phyloP scores from a whole-genome alignment of 495 filamentous ascomycete species.

The Staphylotrichum tortipilum region DNA sequence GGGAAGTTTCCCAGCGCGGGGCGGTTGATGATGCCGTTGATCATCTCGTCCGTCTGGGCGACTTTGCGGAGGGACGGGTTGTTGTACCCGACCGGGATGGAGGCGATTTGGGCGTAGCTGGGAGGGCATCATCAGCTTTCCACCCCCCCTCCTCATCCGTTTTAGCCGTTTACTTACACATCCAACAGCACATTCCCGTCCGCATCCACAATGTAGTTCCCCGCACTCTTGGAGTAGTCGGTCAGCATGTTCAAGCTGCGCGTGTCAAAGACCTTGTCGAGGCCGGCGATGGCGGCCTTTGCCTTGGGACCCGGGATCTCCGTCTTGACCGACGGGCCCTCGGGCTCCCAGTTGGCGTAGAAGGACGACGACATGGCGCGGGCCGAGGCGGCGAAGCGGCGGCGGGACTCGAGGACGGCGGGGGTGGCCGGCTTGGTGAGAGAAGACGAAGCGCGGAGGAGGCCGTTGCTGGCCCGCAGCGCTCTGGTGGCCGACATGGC shows the following conservation, averaged over 20 bases:
- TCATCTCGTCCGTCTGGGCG: constrained; percentile 70
- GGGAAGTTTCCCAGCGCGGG: constrained; percentile 97
- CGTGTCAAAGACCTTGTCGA: constrained; percentile 86
- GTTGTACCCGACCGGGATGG: constrained; percentile 95
- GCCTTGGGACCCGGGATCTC: constrained; percentile 78
- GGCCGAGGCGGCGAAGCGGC: constrained; percentile 24
- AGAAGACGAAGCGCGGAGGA: constrained; percentile 3
- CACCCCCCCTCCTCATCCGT: too few species aligned
- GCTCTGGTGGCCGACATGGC: constrained; percentile 11
- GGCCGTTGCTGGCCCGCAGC: constrained; percentile 7
- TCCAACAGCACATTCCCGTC: constrained; percentile 78
- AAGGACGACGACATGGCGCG: constrained; percentile 40
- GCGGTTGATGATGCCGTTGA: constrained; percentile 78
- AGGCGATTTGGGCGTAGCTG: constrained; percentile 91
- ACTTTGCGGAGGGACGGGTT: constrained; percentile 71
- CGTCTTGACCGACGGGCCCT: constrained; percentile 62
- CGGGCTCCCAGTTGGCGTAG: constrained; percentile 64
- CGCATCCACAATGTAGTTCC: constrained; percentile 76
- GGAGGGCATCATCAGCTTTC: too few species aligned
- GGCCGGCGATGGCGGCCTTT: constrained; percentile 48
- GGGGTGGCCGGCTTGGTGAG: background rate
- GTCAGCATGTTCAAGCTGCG: constrained; percentile 88
- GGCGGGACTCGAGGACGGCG: constrained; percentile 8
- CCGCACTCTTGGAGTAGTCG: constrained; percentile 65
- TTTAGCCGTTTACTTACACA: too few species aligned